phyloP scores from a whole-genome alignment of 192 early-diverging fungal genomes.

The Piromyces finnis region DNA sequence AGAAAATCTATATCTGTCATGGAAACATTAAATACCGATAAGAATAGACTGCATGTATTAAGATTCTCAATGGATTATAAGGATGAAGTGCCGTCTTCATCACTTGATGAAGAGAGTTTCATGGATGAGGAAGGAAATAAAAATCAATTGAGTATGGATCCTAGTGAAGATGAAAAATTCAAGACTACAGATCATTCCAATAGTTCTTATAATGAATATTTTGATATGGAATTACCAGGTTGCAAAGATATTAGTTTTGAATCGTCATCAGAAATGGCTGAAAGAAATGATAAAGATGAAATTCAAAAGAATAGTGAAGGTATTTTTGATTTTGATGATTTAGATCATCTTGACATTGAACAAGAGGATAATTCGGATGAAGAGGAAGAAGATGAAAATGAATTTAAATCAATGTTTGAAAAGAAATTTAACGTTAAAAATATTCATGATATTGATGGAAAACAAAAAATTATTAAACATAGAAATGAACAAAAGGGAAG shows the following conservation, averaged over 20 bases:
- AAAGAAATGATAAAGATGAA: no score
- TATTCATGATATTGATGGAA: neutral
- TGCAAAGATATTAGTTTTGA: no score
- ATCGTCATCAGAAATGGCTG: no score
- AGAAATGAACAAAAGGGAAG: neutral
- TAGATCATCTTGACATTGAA: neutral
- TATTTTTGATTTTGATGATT: neutral
- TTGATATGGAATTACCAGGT: no score
- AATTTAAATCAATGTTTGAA: neutral
- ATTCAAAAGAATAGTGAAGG: neutral
- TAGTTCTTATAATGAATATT: no score
- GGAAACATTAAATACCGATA: neutral
- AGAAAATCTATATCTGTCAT: neutral
- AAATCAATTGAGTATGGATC: neutral
- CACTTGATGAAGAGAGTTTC: neutral
- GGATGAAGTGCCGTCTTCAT: neutral
- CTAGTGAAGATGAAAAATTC: neutral
- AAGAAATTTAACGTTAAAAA: neutral
- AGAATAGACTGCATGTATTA: neutral
- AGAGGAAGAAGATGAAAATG: neutral
- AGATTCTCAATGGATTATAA: neutral
- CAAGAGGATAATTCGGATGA: neutral
- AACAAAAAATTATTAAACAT: neutral
- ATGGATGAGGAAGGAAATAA: neutral
- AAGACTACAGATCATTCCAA: no score